Base-by-base conservation (phyloP, 371 early-diverging fungal genomes). In the Mucor racemosus region DNA sequence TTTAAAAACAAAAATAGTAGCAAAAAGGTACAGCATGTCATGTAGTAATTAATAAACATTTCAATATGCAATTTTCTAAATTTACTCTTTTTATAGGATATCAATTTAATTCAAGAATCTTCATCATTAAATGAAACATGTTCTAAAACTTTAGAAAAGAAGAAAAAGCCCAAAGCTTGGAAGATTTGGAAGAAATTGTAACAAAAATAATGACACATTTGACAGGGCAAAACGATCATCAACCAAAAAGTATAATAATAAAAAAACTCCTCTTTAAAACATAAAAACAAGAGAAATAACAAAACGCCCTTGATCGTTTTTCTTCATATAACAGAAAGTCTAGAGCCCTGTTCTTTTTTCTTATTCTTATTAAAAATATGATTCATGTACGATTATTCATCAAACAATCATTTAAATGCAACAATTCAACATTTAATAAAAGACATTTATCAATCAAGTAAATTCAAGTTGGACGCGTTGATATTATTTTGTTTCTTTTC, bases 1-100 rank as follows among this genome's bases (percentile, higher is more conserved):
- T 64, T 64, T 42, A 60, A 60, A 8, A 21, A 60, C 10, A 56
- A 56, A 42, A 64, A 56, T 17, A 40, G 33, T 7, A n/a, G 34
- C 4, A 64, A 64, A 63, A 40, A 63, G 53, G 39, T 38, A 62
- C 3, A 26, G 1, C 3, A 26, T 26, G 1, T 26, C 26, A 1
- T 26, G 26, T 10, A 21, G 7, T 42, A 31, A 60, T 46, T 46
- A 46, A 7, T 7, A 4, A 4, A 7, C 54, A 54, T 54, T 33
- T 33, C 31, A 13, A 7, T 15, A 10, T 26, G 13, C 15, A 54
- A 54, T 10, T 31, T 54, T 33, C 26, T 21, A 54, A n/a, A n/a
- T n/a, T n/a, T n/a, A n/a, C n/a, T n/a, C n/a, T n/a, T n/a, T n/a
- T n/a, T n/a, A 11, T 54, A 54, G 54, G 54, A 54, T 14, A 13